These are phyloP conservation scores for Mycosphaerella arachidis DNA, from an alignment of 2,329 filamentous ascomycete genomes.

Conservation along the genomic window DNA sequence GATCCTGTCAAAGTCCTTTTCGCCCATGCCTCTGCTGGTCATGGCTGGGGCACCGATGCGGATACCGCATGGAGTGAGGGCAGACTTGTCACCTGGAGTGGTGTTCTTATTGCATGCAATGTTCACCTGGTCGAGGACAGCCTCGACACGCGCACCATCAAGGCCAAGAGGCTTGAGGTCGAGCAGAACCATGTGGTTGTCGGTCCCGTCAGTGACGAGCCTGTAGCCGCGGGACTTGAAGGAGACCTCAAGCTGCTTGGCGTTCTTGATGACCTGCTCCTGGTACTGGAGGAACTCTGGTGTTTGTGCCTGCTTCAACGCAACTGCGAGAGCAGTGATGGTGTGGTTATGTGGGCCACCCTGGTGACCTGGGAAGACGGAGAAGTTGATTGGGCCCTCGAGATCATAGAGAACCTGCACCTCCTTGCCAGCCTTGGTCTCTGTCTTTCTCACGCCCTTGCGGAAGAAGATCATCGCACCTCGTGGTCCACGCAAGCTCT, in stretches of 20 bases:
- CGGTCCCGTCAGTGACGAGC: constrained; percentile 90
- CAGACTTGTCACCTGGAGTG: constrained; percentile 95
- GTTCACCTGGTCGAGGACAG: constrained; percentile 94
- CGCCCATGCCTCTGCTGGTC: constrained; percentile 90
- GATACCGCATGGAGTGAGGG: constrained; percentile 88
- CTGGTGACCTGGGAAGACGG: constrained; percentile 98
- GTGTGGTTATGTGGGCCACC: constrained; percentile 99
- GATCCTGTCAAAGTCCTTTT: constrained; percentile 87
- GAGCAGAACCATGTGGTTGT: constrained; percentile 95
- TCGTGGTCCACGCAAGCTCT: constrained; percentile 93
- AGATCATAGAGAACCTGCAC: constrained; percentile 72
- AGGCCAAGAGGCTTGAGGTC: constrained; percentile 78
- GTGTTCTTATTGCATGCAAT: constrained; percentile 99
- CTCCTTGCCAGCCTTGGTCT: constrained; percentile 87
- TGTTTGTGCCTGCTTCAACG: constrained; percentile 85
- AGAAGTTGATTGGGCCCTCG: constrained; percentile 95
- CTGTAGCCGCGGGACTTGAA: constrained; percentile 84
- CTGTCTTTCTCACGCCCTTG: constrained; percentile 85
- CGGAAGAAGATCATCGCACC: constrained; percentile 99
- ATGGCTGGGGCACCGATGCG: constrained; percentile 96
- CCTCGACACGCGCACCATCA: constrained; percentile 92
- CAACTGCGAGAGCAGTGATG: constrained; percentile 92
- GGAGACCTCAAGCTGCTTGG: constrained; percentile 76
- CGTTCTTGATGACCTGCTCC: constrained; percentile 85
- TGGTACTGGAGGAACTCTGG: constrained; percentile 94